Evolutionary conservation across 352 stramenopile species (phyloP), one percentile per base, ranked within the genome.

Genomic region (Globisporangium parvum): DNA sequence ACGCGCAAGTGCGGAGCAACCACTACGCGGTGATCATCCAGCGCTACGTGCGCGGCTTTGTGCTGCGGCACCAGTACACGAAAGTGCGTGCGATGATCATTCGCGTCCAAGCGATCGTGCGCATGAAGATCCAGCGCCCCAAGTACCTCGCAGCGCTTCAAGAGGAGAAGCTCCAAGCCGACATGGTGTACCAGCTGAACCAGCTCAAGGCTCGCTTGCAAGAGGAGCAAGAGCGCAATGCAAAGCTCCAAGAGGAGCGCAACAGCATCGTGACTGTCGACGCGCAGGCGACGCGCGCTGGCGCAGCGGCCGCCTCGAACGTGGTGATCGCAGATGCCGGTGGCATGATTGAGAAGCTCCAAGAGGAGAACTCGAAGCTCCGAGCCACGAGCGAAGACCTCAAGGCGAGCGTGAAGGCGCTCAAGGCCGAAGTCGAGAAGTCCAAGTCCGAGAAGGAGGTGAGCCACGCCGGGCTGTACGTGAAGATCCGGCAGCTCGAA

Each of bases 121-220:
- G 85, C 47, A 95, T 95, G 85, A 86, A 79, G 54, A 80, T 92
- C 41, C 74, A 87, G 61, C 74, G 80, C 2, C 73, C 79, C 8
- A 93, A 93, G 67, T 95, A 84, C 57, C 59, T 86, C 5, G 80
- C 77, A 41, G 80, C 71, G 23, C 69, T 90, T 12, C 65, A 91
- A 33, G 83, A 95, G 41, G 80, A 92, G 64, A 87, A 88, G 60
- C 64, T 87, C 51, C 78, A 95, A 60, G 83, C 82, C 40, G 81
- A 95, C 59, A 95, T 95, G 85, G 69, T 75, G 44, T 93, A 87
- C 62, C 85, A 95, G 56, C 65, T 95, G 15, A 58, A 91, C 23
- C 81, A 83, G 53, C 67, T 95, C 2, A 87, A 95, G 62, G 69
- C 85, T 17, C 80, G 82, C 24, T 65, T 95, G 18, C 76, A 85